phyloP scores from a whole-genome alignment of 768 basidiomycete species.

The Suillus decipiens region DNA sequence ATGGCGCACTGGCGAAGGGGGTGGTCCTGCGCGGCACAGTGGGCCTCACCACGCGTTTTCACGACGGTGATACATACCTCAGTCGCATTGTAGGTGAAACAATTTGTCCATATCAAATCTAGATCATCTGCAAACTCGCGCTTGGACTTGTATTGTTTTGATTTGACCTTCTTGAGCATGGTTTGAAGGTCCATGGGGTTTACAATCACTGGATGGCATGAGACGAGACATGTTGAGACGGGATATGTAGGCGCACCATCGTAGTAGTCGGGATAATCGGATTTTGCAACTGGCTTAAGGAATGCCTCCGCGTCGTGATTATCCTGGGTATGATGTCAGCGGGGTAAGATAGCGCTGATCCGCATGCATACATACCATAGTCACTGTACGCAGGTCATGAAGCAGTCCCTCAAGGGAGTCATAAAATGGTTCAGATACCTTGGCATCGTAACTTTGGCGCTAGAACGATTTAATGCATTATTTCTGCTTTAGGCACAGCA shows the following conservation, averaged over 20 bases:
- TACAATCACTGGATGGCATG: constrained; percentile 67
- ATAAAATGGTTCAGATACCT: constrained; percentile 86
- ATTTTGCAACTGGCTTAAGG: constrained; percentile 86
- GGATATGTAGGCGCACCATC: constrained; percentile 57
- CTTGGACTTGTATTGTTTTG: constrained; percentile 91
- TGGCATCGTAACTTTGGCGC: constrained; percentile 57
- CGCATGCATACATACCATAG: constrained; percentile 45
- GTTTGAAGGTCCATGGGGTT: constrained; percentile 96
- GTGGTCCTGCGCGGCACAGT: constrained; percentile 60
- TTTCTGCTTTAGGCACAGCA: constrained; percentile 3
- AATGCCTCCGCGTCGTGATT: constrained; percentile 94
- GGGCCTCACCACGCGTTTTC: constrained; percentile 3
- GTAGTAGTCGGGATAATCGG: constrained; percentile 93
- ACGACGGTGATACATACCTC: constrained; percentile 60
- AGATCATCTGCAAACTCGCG: constrained; percentile 92
- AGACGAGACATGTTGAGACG: constrained; percentile 8
- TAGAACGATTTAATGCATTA: constrained; percentile 31
- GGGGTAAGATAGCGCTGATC: constrained; percentile 26
- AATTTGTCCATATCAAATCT: constrained; percentile 97
- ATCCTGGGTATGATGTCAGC: constrained; percentile 48
- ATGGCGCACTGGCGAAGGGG: constrained; percentile 82
- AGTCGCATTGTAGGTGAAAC: constrained; percentile 87
- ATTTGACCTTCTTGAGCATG: constrained; percentile 92
- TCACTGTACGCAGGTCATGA: constrained; percentile 78
- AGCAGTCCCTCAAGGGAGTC: constrained; percentile 91